Evolutionary conservation across 179 eudicot genomes (phyloP).

Genomic region (Spergularia azorica): DNA sequence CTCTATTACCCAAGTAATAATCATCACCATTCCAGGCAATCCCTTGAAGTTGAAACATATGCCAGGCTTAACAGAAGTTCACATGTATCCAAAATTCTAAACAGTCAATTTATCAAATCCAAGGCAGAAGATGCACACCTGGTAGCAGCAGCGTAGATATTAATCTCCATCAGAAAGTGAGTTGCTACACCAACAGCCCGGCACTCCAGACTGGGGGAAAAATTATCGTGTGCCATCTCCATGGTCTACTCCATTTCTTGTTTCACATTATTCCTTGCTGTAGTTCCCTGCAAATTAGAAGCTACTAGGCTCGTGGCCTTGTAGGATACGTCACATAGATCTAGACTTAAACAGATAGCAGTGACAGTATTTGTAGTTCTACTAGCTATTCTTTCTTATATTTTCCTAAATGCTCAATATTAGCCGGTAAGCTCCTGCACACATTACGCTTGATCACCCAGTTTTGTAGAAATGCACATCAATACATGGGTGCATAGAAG

Average conservation of each 20-base stretch:
- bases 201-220: not conserved
- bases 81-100: not conserved
- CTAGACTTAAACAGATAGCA: not conserved
- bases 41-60: no score
- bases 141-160: conserved; percentile 2
- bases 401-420: not conserved
- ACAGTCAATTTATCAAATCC: not conserved
- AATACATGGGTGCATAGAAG: not conserved
- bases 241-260: not conserved
- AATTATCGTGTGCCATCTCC: not conserved
- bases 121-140: conserved; percentile 2
- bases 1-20: no score
- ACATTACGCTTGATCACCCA: not conserved
- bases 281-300: not conserved
- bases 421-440: not conserved
- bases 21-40: no score
- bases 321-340: conserved; percentile 1
- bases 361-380: not conserved
- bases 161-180: not conserved
- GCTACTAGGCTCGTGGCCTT: not conserved
- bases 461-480: not conserved
- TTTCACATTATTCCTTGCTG: not conserved
- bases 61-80: no score
- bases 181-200: not conserved
- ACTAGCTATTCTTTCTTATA: not conserved